A percentile compares a stretch with the other conserved stretches of the same genome.
Conservation (phyloP, 2,329 filamentous ascomycete species). For the Huntiella abstrusa region DNA sequence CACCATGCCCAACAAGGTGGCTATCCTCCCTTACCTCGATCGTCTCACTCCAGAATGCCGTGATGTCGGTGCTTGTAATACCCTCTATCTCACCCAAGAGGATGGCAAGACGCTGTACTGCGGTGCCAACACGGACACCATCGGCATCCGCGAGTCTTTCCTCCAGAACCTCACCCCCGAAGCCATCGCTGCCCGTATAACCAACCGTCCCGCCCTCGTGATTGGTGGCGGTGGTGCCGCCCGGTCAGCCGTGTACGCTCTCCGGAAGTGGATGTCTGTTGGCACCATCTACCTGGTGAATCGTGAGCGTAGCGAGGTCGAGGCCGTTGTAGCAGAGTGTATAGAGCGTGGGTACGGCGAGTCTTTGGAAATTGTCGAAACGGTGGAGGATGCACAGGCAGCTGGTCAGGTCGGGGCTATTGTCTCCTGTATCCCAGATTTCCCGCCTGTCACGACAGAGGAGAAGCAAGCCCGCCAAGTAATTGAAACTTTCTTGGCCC, state of each 20-base stretch:
- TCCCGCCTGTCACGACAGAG: slow-evolving; percentile 43
- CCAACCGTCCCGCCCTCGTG: slow-evolving; percentile 45
- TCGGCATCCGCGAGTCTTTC: slow-evolving; percentile 60
- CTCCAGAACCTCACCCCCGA: slow-evolving; percentile 31
- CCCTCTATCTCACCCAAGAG: slow-evolving; percentile 42
- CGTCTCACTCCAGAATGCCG: slow-evolving; percentile 53
- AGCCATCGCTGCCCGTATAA: slow-evolving; percentile 26
- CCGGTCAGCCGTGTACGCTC: slow-evolving; percentile 57
- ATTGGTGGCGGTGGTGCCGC: slow-evolving; percentile 64
- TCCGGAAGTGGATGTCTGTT: slow-evolving; percentile 50
- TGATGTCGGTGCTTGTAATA: slow-evolving; percentile 64
- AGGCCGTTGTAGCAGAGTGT: slow-evolving; percentile 47
- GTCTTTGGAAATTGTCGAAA: slow-evolving; percentile 40
- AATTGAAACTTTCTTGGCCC: slow-evolving; percentile 26
- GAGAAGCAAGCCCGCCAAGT: slow-evolving; percentile 43
- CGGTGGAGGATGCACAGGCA: slow-evolving; percentile 36
- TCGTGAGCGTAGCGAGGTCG: slow-evolving; percentile 48
- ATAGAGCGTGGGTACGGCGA: slow-evolving; percentile 37
- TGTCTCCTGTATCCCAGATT: slow-evolving; percentile 59
- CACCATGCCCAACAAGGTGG: slow-evolving; percentile 72
- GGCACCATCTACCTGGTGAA: slow-evolving; percentile 60
- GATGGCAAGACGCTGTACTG: slow-evolving; percentile 34
- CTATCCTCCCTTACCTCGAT: slow-evolving; percentile 55
- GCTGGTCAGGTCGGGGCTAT: slow-evolving; percentile 46
- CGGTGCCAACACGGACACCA: slow-evolving; percentile 66